Percentiles rank a stretch among this genome's conserved stretches.
phyloP scores from a whole-genome alignment of 352 stramenopile genomes.

The Phytophthora quininea region DNA sequence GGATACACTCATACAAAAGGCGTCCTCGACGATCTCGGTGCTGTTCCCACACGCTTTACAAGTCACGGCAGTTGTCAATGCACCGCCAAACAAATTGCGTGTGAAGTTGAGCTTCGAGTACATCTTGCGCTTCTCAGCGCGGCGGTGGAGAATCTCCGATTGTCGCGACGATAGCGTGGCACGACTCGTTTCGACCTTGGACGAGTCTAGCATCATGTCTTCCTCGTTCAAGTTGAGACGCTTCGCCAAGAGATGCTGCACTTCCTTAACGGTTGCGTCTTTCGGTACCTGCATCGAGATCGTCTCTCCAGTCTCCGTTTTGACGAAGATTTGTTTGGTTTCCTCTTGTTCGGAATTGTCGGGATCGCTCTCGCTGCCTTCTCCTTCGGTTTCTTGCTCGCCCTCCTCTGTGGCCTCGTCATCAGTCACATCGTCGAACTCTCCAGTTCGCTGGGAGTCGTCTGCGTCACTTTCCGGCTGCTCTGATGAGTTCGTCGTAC shows the following conservation, averaged over 20 bases:
- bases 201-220: constrained; percentile 59
- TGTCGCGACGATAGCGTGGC: constrained; percentile 31
- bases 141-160: constrained; percentile 33
- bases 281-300: constrained; percentile 62
- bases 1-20: constrained; percentile 67
- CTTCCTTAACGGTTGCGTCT: constrained; percentile 49
- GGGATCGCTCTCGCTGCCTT: constrained; percentile 31
- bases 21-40: constrained; percentile 61
- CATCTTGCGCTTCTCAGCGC: constrained; percentile 35
- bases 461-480: constrained; percentile 26
- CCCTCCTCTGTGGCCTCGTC: constrained; percentile 19
- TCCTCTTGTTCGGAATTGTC: constrained; percentile 33
- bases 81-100: constrained; percentile 60
- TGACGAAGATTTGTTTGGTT: constrained; percentile 67
- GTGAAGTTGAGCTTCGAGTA: constrained; percentile 68
- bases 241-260: constrained; percentile 63
- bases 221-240: constrained; percentile 56
- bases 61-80: constrained; percentile 55
- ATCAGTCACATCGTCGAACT: constrained; percentile 31
- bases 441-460: constrained; percentile 23
- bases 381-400: constrained; percentile 29
- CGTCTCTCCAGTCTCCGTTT: constrained; percentile 64
- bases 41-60: constrained; percentile 56
- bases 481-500: constrained; percentile 36
- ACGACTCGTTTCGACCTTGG: constrained; percentile 30